Percentiles rank a stretch among this genome's conserved stretches.
These are phyloP conservation scores for Neurospora sp. DNA, from an alignment of 495 filamentous ascomycete genomes.

Conservation along the genomic window DNA sequence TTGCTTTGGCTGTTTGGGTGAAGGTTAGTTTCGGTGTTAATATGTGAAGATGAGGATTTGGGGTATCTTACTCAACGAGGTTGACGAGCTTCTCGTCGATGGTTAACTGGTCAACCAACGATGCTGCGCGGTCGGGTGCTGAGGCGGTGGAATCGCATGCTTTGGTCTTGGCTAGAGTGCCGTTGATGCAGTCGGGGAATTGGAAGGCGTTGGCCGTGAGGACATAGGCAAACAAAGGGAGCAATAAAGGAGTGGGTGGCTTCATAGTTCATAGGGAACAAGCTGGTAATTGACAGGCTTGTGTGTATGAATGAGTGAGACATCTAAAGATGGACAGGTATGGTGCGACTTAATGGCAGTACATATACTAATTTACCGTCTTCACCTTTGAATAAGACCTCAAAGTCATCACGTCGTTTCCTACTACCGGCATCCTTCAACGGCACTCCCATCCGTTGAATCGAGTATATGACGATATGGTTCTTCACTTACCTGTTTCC, in stretches of 20 bases:
- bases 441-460: background rate
- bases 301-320: background rate
- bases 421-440: background rate
- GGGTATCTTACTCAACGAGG: conserved; percentile 2
- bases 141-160: background rate
- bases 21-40: background rate
- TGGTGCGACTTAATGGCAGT: background rate
- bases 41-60: background rate
- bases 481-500: background rate
- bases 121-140: conserved; percentile 20
- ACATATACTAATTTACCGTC: background rate
- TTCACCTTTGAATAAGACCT: background rate
- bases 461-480: background rate
- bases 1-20: conserved; percentile 18
- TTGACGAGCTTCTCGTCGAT: conserved; percentile 32
- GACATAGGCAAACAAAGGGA: background rate
- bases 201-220: conserved; percentile 4
- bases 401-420: too few relatives aligned
- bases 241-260: background rate
- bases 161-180: background rate
- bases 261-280: background rate
- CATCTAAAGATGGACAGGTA: background rate
- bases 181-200: background rate
- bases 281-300: background rate
- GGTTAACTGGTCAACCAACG: conserved; percentile 29